Conservation (phyloP, 2,329 filamentous ascomycete species). For the Ceratocystis destructans region DNA sequence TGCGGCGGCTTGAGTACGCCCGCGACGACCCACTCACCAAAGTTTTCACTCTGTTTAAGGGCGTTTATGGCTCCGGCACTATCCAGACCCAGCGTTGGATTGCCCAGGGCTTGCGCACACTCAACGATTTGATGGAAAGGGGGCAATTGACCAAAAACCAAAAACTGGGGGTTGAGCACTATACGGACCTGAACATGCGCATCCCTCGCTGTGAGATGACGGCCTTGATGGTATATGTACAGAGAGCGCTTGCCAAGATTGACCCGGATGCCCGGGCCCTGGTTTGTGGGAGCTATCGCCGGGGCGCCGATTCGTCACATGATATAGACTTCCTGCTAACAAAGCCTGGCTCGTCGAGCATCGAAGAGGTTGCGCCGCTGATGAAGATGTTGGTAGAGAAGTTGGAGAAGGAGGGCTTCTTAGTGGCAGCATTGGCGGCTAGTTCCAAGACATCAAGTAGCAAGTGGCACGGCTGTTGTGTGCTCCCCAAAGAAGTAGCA, state of each 20-base stretch:
- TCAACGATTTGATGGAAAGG: constrained; percentile 53
- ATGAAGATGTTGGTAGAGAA: constrained; percentile 48
- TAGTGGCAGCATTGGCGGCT: constrained; percentile 54
- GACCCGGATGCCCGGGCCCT: constrained; percentile 56
- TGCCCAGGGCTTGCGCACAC: constrained; percentile 55
- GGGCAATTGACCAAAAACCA: constrained; percentile 57
- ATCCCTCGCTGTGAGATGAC: constrained; percentile 69
- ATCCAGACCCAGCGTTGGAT: constrained; percentile 63
- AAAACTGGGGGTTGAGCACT: constrained; percentile 61
- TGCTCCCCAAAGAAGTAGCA: constrained; percentile 39
- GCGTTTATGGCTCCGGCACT: constrained; percentile 66
- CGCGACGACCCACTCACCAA: constrained; percentile 51
- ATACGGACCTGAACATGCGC: constrained; percentile 61
- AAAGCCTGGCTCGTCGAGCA: constrained; percentile 41
- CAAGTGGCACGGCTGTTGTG: constrained; percentile 82
- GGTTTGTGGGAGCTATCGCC: constrained; percentile 71
- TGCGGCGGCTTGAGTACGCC: constrained; percentile 59
- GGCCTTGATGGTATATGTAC: constrained; percentile 52
- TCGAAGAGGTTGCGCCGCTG: constrained; percentile 46
- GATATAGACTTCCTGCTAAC: constrained; percentile 83
- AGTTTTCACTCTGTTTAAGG: constrained; percentile 54
- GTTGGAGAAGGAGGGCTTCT: constrained; percentile 49
- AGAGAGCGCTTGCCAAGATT: constrained; percentile 40
- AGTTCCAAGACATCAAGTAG: constrained; percentile 36
- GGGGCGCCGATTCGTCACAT: constrained; percentile 58